Base-by-base conservation (phyloP, 352 stramenopile genomes). In the Phytopythium chamaehyphon region DNA sequence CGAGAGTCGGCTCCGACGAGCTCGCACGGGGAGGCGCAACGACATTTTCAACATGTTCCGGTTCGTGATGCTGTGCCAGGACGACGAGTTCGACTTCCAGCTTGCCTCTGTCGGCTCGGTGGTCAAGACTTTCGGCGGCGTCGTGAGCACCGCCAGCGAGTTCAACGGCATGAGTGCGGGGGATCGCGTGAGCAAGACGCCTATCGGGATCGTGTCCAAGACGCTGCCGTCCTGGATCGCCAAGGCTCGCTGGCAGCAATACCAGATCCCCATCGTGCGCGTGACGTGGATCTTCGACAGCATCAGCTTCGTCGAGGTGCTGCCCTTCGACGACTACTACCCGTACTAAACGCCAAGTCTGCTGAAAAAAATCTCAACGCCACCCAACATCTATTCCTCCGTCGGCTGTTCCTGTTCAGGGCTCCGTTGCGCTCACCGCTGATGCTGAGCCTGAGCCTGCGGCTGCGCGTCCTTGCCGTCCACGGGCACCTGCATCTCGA, bases 401-500 rank as follows among this genome's bases (percentile, higher is more conserved):
- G n/a, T n/a, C n/a, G n/a, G n/a, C n/a, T n/a, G n/a, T n/a, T n/a
- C n/a, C n/a, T n/a, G n/a, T n/a, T n/a, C n/a, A n/a, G n/a, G n/a
- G n/a, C n/a, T n/a, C n/a, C n/a, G n/a, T n/a, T n/a, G n/a, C 7
- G 6, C 62, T 66, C 57, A 66, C 59, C 59, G 48, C 47, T 49
- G 54, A n/a, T 42, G 16, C 61, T 61, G 59, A n/a, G 56, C 4
- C 26, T 28, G 33, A 15, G 24, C 15, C 24, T 24, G 57, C 0
- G 23, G 31, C 16, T 40, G 31, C 31, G 42, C 3, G 46, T 63
- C 79, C 31, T 69, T 68, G 47, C 68, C 69, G 50, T 91, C 76
- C 53, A 95, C 85, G 0, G 85, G 85, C 54, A 95, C 85, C 48
- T 95, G 85, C 85, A 95, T 95, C 66, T 95, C 85, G 51, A 95